These are phyloP conservation scores for Magnusiomyces paraingens DNA, from an alignment of 1,139 yeast species.

Conservation along the genomic window DNA sequence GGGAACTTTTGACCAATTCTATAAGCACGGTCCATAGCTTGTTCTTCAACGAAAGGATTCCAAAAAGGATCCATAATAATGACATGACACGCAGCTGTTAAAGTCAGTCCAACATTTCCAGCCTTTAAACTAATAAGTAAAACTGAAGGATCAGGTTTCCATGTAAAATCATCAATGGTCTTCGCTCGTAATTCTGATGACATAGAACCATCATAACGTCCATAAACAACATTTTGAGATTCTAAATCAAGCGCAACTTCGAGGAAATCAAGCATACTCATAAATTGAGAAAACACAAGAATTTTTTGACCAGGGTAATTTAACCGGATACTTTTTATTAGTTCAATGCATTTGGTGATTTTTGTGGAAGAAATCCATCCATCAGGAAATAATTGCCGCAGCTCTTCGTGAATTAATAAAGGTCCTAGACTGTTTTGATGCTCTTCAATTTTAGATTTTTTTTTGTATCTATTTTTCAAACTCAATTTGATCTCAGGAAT, in stretches of 20 bases:
- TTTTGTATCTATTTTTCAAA: neutral
- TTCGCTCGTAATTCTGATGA: slow-evolving; percentile 55
- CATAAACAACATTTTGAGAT: slow-evolving; percentile 32
- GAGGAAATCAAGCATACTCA: slow-evolving; percentile 67
- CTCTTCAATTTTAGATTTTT: neutral
- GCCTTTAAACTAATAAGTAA: slow-evolving; percentile 76
- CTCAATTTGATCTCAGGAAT: neutral
- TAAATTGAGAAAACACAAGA: slow-evolving; percentile 81
- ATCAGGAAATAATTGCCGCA: slow-evolving; percentile 24
- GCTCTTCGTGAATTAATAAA: slow-evolving; percentile 14
- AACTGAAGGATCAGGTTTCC: slow-evolving; percentile 45
- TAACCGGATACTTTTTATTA: slow-evolving; percentile 39
- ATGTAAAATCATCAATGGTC: slow-evolving; percentile 58
- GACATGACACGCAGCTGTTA: slow-evolving; percentile 90
- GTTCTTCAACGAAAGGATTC: slow-evolving; percentile 95
- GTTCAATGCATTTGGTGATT: slow-evolving; percentile 43
- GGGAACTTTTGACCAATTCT: slow-evolving; percentile 81
- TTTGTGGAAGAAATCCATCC: slow-evolving; percentile 39
- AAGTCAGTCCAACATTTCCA: slow-evolving; percentile 87
- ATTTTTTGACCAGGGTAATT: slow-evolving; percentile 53
- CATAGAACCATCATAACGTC: slow-evolving; percentile 83
- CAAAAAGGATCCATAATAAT: slow-evolving; percentile 89
- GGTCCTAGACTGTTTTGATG: slow-evolving; percentile 1
- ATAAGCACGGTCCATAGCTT: slow-evolving; percentile 93
- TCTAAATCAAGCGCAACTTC: slow-evolving; percentile 47